phyloP scores from a whole-genome alignment of 768 basidiomycete species.

The Boletus barrowsii region DNA sequence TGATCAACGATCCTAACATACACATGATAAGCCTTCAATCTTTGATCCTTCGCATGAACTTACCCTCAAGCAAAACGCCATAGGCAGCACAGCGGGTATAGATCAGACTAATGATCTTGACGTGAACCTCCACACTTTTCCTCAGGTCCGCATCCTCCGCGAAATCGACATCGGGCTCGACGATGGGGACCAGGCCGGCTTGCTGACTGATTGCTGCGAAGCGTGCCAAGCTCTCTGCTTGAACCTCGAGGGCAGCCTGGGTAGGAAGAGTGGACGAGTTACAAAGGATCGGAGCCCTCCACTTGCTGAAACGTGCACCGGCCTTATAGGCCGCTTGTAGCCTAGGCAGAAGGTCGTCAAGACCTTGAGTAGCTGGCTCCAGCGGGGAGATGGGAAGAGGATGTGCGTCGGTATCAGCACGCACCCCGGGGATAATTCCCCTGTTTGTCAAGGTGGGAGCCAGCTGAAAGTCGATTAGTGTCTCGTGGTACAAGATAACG shows the following conservation, averaged over 20 bases:
- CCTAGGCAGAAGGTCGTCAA: slow-evolving; percentile 43
- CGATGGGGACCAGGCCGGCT: slow-evolving; percentile 50
- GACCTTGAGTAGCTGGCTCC: slow-evolving; percentile 50
- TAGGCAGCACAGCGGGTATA: slow-evolving; percentile 44
- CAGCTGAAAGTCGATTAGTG: slow-evolving; percentile 48
- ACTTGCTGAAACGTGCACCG: slow-evolving; percentile 51
- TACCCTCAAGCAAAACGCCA: slow-evolving; percentile 50
- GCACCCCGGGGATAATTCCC: slow-evolving; percentile 48
- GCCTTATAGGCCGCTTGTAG: slow-evolving; percentile 42
- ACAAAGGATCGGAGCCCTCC: slow-evolving; percentile 49
- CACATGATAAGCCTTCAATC: neutral
- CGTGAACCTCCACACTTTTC: slow-evolving; percentile 45
- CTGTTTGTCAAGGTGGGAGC: slow-evolving; percentile 41
- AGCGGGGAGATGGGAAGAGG: slow-evolving; percentile 42
- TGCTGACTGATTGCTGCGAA: slow-evolving; percentile 51
- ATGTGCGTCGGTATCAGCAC: slow-evolving; percentile 48
- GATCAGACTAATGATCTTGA: slow-evolving; percentile 43
- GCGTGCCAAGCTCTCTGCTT: slow-evolving; percentile 46
- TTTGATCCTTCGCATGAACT: neutral
- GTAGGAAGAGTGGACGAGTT: slow-evolving; percentile 40
- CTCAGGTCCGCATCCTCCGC: slow-evolving; percentile 44
- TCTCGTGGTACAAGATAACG: slow-evolving; percentile 49
- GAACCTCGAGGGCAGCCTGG: slow-evolving; percentile 40
- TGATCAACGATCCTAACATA: slow-evolving; percentile 44
- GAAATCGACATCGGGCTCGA: slow-evolving; percentile 53